Conservation (phyloP, 1,284 basidiomycete species). For the Papiliotrema nemorosa region DNA sequence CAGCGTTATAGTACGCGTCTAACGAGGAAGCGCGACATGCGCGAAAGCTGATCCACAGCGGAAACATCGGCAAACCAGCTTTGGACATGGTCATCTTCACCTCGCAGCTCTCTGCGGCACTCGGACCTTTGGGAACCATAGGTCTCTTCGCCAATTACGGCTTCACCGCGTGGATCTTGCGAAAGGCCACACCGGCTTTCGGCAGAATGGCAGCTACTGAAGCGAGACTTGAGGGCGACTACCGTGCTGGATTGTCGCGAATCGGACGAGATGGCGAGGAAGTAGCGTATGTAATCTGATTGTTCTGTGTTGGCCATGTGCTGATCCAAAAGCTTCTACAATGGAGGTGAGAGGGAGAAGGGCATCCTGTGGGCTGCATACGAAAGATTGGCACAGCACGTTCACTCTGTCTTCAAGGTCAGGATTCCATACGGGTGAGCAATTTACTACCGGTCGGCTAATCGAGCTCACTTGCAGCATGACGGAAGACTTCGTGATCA, state of each 20-base stretch:
- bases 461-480: slow-evolving; percentile 67
- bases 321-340: slow-evolving; percentile 68
- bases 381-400: slow-evolving; percentile 74
- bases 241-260: slow-evolving; percentile 79
- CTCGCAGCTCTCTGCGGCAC: slow-evolving; percentile 77
- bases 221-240: slow-evolving; percentile 79
- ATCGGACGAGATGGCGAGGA: slow-evolving; percentile 91
- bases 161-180: slow-evolving; percentile 74
- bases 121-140: slow-evolving; percentile 70
- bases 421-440: slow-evolving; percentile 39
- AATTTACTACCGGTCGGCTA: slow-evolving; percentile 49
- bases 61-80: slow-evolving; percentile 81
- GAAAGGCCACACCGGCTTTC: slow-evolving; percentile 88
- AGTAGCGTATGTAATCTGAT: slow-evolving; percentile 69
- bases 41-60: slow-evolving; percentile 54
- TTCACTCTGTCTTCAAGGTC: slow-evolving; percentile 84
- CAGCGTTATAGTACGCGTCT: slow-evolving; percentile 77
- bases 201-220: slow-evolving; percentile 87
- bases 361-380: slow-evolving; percentile 80
- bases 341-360: slow-evolving; percentile 78
- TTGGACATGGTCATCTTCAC: slow-evolving; percentile 92
- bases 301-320: not conserved
- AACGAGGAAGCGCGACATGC: not conserved
- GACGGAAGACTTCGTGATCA: slow-evolving; percentile 93
- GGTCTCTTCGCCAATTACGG: slow-evolving; percentile 83